These are phyloP conservation scores for Micromonas commoda DNA, from an alignment of 139 green algal genomes.

Conservation along the genomic window DNA sequence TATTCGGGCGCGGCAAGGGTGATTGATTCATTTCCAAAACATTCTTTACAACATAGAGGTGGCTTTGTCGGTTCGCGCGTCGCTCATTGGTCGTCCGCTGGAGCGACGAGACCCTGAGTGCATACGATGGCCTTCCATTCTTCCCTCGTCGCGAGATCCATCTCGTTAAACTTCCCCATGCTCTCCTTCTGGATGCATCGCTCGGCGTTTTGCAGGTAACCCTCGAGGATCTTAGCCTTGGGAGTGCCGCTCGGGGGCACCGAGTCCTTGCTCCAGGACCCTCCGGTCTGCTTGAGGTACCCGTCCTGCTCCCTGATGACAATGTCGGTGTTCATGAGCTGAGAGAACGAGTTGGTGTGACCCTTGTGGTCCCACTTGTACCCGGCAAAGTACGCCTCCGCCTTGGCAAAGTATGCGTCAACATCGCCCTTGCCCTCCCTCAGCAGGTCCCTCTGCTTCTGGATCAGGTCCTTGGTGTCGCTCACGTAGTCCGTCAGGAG, in stretches of 20 bases:
- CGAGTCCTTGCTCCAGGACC: neutral
- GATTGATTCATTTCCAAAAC: no score
- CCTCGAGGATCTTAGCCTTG: constrained; percentile 12
- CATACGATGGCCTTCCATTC: constrained; percentile 21
- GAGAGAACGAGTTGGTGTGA: constrained; percentile 15
- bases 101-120: constrained; percentile 4
- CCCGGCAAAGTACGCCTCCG: neutral
- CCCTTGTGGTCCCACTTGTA: constrained; percentile 20
- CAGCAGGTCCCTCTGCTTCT: neutral
- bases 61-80: neutral
- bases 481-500: constrained; percentile 10
- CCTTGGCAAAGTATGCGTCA: neutral
- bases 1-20: no score
- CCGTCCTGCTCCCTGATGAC: neutral
- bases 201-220: constrained; percentile 13
- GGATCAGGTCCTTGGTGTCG: neutral
- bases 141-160: constrained; percentile 4
- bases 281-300: neutral
- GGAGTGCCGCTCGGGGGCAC: neutral
- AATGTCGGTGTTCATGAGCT: neutral
- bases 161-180: neutral
- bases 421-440: constrained; percentile 6
- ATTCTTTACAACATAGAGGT: neutral
- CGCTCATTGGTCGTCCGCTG: neutral
- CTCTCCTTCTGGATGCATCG: constrained; percentile 3